Conservation (phyloP, 148 eudicot genomes). For the Cornus controversa region DNA sequence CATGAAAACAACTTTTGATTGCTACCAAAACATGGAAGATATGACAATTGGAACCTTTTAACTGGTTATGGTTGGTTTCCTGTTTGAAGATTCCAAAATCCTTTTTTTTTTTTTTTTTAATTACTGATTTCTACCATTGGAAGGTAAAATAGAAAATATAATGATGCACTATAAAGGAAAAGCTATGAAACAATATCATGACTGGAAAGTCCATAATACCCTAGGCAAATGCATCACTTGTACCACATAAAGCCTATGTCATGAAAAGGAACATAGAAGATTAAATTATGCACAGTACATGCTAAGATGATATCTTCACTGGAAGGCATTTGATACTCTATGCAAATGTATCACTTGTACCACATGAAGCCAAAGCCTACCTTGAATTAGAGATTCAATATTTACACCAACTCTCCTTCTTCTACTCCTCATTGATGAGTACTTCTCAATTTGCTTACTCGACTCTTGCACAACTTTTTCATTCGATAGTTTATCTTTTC, state of each 20-base stretch:
- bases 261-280: neutral
- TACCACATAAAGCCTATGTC: neutral
- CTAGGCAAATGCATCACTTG: neutral
- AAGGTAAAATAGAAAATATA: no score
- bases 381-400: slow-evolving; percentile 28
- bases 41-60: no score
- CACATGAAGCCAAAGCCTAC: slow-evolving; percentile 20
- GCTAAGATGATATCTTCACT: no score
- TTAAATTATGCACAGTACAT: neutral
- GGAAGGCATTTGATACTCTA: no score
- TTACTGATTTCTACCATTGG: neutral
- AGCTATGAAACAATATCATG: neutral
- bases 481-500: slow-evolving; percentile 13
- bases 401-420: slow-evolving; percentile 20
- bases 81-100: neutral
- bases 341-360: neutral
- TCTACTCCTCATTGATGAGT: slow-evolving; percentile 32
- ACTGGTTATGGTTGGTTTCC: neutral
- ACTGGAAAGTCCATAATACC: neutral
- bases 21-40: no score
- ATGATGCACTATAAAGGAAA: neutral
- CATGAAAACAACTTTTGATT: no score
- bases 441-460: neutral
- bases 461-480: slow-evolving; percentile 21
- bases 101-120: no score